Evolutionary conservation across 2,329 filamentous ascomycete species (phyloP), one percentile per base, ranked within the genome.

Genomic region (Clarireedia sp.): DNA sequence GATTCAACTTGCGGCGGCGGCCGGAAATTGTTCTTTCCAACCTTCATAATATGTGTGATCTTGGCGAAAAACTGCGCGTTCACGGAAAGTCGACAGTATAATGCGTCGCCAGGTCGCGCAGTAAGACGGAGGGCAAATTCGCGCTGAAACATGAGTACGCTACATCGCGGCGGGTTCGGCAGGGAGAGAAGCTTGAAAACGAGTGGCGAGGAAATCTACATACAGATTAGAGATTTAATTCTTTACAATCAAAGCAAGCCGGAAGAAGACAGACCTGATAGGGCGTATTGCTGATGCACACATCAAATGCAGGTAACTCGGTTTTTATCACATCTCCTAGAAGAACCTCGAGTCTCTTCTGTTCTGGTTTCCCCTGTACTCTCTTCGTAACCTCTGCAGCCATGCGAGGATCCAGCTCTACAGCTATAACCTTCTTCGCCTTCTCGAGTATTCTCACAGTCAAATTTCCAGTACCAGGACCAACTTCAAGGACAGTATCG

Each of bases 371-470:
- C 19, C 90, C 91, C 72, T 96, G 91, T 8, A 97, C 91, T 66
- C 92, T 87, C 73, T 95, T 91, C 46, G 89, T 94, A 60, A 96
- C 81, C 74, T 97, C 94, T 57, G 92, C 92, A 12, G 66, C 65
- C 94, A 97, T 97, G 67, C 94, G 81, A 19, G 94, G 91, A 73
- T 99, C 94, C 70, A 96, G 80, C 75, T 99, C 94, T 50, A 96
- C 89, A 3, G 89, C 88, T 50, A 91, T 88, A 48, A 78, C 74
- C 59, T 88, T 89, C 71, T 90, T 91, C 21, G 89, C 90, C 60
- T 89, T 87, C 66, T 94, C 89, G 24, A 97, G 75, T 58, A 97
- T 96, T 57, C 89, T 81, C 24, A 94, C 86, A 0, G 92, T 97
- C 64, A 97, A 71, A 70, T 94, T 95, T 60, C 90, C 90, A 0